Conservation (phyloP, 495 filamentous ascomycete species). For the Penicillium chermesinum region DNA sequence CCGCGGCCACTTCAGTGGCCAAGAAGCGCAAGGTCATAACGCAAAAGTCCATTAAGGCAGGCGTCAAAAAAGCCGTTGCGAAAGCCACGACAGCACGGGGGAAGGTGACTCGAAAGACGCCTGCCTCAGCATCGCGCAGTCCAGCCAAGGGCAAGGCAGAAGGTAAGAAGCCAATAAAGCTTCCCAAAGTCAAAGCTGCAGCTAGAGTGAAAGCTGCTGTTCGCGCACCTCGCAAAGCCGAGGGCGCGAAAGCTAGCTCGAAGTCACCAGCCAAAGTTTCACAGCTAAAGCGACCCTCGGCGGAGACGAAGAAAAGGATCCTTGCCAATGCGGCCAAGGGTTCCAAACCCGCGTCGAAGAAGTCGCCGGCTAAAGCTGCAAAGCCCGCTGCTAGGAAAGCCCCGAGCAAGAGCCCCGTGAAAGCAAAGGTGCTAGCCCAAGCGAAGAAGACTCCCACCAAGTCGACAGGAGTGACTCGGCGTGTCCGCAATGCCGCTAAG, state of each 20-base stretch:
- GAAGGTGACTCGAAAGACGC: constrained; percentile 20
- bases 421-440: constrained; percentile 7
- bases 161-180: constrained; percentile 23
- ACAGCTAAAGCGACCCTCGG: constrained; percentile 30
- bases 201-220: constrained; percentile 22
- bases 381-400: constrained; percentile 19
- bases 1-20: constrained; percentile 19
- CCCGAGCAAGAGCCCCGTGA: constrained; percentile 8
- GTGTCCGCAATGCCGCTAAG: constrained; percentile 15
- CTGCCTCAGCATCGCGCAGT: constrained; percentile 6
- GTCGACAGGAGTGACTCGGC: constrained; percentile 3
- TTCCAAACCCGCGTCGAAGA: constrained; percentile 7
- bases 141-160: constrained; percentile 8
- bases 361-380: constrained; percentile 9
- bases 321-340: constrained; percentile 25
- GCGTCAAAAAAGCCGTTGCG: constrained; percentile 34
- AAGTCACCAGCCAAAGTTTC: constrained; percentile 16
- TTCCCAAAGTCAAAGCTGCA: constrained; percentile 24
- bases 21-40: constrained; percentile 37
- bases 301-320: constrained; percentile 32
- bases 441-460: constrained; percentile 10
- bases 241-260: constrained; percentile 11
- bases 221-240: constrained; percentile 8
- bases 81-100: constrained; percentile 17
- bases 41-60: constrained; percentile 32